Percentiles rank a stretch among this genome's conserved stretches.
Evolutionary conservation across 2,329 filamentous ascomycete species (phyloP).

Genomic region (Colletotrichum sp.): DNA sequence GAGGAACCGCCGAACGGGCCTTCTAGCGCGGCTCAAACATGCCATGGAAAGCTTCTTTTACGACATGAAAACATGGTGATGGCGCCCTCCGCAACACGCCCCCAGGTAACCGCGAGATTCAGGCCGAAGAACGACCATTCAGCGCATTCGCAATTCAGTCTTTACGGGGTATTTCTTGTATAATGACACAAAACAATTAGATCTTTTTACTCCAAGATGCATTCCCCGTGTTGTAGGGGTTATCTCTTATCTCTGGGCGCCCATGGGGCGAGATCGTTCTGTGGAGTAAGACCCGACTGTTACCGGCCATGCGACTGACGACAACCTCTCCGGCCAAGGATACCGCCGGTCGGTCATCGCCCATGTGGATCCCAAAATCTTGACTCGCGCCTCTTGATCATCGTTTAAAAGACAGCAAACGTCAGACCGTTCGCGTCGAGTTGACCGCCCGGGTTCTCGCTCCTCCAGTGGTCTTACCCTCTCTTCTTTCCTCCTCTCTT

Average conservation of each 20-base stretch:
- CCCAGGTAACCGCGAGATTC: not conserved
- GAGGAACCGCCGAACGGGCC: constrained; percentile 1
- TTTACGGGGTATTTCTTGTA: not conserved
- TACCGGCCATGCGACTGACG: constrained; percentile 7
- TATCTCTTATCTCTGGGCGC: constrained; percentile 13
- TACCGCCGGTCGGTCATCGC: not conserved
- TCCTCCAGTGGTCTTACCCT: not conserved
- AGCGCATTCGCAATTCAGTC: not conserved
- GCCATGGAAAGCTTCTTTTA: constrained; percentile 21
- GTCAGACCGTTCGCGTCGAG: not conserved
- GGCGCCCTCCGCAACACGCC: not conserved
- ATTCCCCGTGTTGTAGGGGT: constrained; percentile 7
- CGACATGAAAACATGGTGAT: constrained; percentile 17
- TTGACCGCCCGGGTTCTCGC: not conserved
- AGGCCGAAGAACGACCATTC: constrained; percentile 9
- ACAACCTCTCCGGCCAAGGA: constrained; percentile 8
- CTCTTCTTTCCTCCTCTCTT: not conserved
- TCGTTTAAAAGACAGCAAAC: constrained; percentile 5
- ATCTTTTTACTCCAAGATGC: not conserved
- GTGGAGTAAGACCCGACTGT: constrained; percentile 11
- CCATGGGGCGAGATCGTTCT: constrained; percentile 19
- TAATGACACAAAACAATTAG: constrained; percentile 20
- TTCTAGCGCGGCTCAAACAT: constrained; percentile 19
- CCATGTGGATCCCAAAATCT: constrained; percentile 8
- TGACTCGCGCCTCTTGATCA: constrained; percentile 7